Conservation (phyloP, 768 basidiomycete species). For the Sistotremastrum niveocremeum region DNA sequence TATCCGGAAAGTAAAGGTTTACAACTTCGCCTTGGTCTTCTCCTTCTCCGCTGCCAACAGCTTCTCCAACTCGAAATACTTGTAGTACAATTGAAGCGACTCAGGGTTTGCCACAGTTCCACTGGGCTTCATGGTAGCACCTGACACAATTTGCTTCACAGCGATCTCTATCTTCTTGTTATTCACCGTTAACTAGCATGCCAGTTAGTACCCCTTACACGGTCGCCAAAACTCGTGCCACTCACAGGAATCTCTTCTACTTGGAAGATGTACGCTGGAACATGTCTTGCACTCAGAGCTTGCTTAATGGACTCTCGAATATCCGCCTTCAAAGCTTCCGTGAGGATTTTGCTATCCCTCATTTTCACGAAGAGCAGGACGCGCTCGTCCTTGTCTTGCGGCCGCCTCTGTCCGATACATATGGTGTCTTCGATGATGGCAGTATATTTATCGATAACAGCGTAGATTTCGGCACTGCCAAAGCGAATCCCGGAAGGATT, state of each 20-base stretch:
- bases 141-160: conserved; percentile 68
- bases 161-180: conserved; percentile 73
- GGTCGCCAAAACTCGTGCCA: conserved; percentile 5
- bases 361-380: conserved; percentile 69
- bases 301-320: conserved; percentile 46
- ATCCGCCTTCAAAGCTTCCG: conserved; percentile 25
- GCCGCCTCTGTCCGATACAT: conserved; percentile 54
- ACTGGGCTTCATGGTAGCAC: conserved; percentile 46
- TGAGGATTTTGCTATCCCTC: conserved; percentile 32
- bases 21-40: neutral
- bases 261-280: conserved; percentile 55
- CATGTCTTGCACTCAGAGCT: conserved; percentile 58
- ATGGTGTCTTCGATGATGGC: conserved; percentile 48
- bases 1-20: too few relatives aligned
- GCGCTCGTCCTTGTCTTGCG: conserved; percentile 53
- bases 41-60: conserved; percentile 4
- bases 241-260: conserved; percentile 56
- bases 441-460: conserved; percentile 46
- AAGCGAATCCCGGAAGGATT: conserved; percentile 77
- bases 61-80: conserved; percentile 40
- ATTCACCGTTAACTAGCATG: conserved; percentile 53
- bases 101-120: conserved; percentile 68
- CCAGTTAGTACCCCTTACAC: neutral
- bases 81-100: conserved; percentile 49
- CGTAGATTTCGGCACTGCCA: conserved; percentile 73